Evolutionary conservation across 1,284 basidiomycete genomes (phyloP).

Genomic region (Malassezia arunalokei): DNA sequence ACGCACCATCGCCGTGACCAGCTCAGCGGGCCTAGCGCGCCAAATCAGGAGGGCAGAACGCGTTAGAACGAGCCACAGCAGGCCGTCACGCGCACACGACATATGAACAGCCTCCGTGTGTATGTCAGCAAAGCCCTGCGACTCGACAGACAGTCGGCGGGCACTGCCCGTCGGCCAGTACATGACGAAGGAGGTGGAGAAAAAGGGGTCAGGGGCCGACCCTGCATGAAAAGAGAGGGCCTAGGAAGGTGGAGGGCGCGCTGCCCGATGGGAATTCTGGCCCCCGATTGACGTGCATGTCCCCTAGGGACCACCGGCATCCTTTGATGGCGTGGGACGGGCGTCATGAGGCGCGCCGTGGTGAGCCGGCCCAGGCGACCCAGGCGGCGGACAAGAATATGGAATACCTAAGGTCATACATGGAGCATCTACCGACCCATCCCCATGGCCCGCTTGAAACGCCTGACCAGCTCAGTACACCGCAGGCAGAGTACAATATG

Average conservation of each 20-base stretch:
- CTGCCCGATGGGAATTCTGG: too few species aligned
- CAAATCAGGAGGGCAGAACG: conserved; percentile 27
- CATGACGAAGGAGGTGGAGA: conserved; percentile 18
- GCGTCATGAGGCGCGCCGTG: too few species aligned
- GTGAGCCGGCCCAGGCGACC: too few species aligned
- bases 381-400: neutral
- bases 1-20: conserved; percentile 29
- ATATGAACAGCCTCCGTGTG: conserved; percentile 22
- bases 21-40: conserved; percentile 33
- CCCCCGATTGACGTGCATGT: too few species aligned
- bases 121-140: conserved; percentile 19
- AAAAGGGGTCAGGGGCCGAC: too few species aligned
- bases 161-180: conserved; percentile 42
- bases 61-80: conserved; percentile 31
- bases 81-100: conserved; percentile 24
- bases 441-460: conserved; percentile 18
- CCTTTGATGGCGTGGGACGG: too few species aligned
- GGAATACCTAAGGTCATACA: neutral
- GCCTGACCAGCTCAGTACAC: conserved; percentile 18
- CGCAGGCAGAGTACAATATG: conserved; percentile 10
- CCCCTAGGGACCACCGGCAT: too few species aligned
- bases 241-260: too few species aligned
- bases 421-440: conserved; percentile 8
- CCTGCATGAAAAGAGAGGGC: too few species aligned
- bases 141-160: conserved; percentile 28